Conservation (phyloP, 768 basidiomycete species). For the Kwoniella europaea region DNA sequence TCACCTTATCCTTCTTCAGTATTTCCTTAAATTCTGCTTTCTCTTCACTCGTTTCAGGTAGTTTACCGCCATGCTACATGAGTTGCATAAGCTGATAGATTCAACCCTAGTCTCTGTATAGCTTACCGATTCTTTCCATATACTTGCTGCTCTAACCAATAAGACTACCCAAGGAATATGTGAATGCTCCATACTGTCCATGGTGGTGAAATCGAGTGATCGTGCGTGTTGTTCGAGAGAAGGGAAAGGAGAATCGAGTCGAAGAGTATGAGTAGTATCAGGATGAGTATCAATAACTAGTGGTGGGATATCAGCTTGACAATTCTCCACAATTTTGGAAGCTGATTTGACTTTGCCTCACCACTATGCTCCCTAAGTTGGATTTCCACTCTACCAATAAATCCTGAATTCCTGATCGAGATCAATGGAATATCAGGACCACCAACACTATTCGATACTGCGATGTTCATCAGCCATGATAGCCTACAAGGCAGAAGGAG, state of each 20-base stretch:
- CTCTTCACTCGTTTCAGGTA: constrained; percentile 63
- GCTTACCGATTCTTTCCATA: constrained; percentile 78
- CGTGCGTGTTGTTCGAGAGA: constrained; percentile 74
- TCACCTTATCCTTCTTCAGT: constrained; percentile 70
- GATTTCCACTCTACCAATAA: constrained; percentile 83
- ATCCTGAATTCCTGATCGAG: constrained; percentile 81
- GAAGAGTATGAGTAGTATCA: constrained; percentile 68
- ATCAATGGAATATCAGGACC: constrained; percentile 67
- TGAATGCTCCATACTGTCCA: constrained; percentile 87
- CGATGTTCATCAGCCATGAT: background rate
- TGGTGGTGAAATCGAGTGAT: constrained; percentile 71
- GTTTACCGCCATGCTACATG: constrained; percentile 69
- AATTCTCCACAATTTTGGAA: background rate
- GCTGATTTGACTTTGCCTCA: constrained; percentile 59
- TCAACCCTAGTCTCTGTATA: too few species aligned
- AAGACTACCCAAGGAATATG: constrained; percentile 91
- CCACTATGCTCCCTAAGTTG: constrained; percentile 88
- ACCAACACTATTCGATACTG: constrained; percentile 61
- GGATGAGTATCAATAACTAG: constrained; percentile 88
- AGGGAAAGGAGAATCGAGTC: constrained; percentile 88
- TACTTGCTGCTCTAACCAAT: constrained; percentile 77
- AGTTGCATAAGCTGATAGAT: background rate
- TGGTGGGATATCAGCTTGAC: background rate
- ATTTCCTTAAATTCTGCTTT: constrained; percentile 71
- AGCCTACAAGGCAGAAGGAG: background rate